Base-by-base conservation (phyloP, 768 basidiomycete genomes). In the Boletellus ananas region DNA sequence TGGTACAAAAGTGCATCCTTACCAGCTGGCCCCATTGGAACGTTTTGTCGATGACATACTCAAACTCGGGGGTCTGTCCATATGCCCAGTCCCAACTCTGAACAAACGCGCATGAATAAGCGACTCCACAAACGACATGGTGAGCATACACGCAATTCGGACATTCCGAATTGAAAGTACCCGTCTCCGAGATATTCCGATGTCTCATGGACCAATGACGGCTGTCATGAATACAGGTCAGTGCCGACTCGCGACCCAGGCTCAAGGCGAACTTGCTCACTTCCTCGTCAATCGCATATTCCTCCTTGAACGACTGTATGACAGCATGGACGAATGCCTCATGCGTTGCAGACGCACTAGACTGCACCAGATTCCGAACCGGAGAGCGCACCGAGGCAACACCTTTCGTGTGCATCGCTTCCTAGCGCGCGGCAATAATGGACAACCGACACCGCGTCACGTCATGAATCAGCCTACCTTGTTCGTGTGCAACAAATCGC, bases 11-110 rank as follows among this genome's bases (percentile, higher is more conserved):
- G 70, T 47, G 27, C 10, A 4, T 27, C 6, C 60, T 54, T 56
- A 82, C 82, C 23, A 76, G 66, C 29, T 67, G 60, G 10, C 80
- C 83, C 80, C 81, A 82, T 4, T 60, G 40, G 53, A 85, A 84
- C n/a, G 63, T 49, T 21, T 63, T 61, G 4, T 58, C 45, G 12
- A 80, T 39, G 3, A 72, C 73, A 60, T 90, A 88, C 7, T 82
- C 85, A 64, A 99, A 98, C 62, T 95, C 89, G 36, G 94, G 94
- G 0, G 94, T 95, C 62, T 94, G 90, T 0, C 94, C 95, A 60
- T 83, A 96, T 13, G 79, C 74, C 93, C 94, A 98, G 18, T 90
- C 79, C 96, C 96, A 97, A 31, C 78, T 84, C 94, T 94, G 58
- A 18, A 46, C 21, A n/a, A 25, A 42, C 16, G 34, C 12, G 11